Conservation (phyloP, 2,329 filamentous ascomycete species). For the Fusarium sambucinum region DNA sequence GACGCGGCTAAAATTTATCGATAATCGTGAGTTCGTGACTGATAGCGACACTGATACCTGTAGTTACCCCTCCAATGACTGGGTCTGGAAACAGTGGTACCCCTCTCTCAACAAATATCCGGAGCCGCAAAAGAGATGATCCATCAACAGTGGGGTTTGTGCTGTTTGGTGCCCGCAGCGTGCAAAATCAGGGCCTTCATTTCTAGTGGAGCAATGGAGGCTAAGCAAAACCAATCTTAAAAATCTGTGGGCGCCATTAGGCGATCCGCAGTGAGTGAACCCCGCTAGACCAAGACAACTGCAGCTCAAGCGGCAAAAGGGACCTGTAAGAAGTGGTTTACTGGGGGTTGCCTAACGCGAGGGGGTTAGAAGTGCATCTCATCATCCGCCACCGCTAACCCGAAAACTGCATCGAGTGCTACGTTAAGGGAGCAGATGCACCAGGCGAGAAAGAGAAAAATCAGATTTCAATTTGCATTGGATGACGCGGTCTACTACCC, state of each 20-base stretch:
- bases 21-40: no score
- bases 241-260: not conserved
- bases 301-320: constrained; percentile 1
- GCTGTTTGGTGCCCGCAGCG: no score
- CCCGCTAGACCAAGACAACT: not conserved
- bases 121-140: not conserved
- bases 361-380: not conserved
- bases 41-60: no score
- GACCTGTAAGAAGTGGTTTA: constrained; percentile 2
- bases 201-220: not conserved
- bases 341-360: not conserved
- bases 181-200: not conserved
- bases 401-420: not conserved
- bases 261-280: not conserved
- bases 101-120: not conserved
- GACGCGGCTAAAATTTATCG: no score
- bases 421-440: constrained; percentile 6
- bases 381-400: constrained; percentile 9
- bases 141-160: not conserved
- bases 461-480: constrained; percentile 4
- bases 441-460: not conserved
- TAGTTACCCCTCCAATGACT: not conserved
- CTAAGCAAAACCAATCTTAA: constrained; percentile 6
- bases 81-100: not conserved
- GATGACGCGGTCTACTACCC: not conserved